Conservation (phyloP, 768 basidiomycete species). For the Russula sp. region DNA sequence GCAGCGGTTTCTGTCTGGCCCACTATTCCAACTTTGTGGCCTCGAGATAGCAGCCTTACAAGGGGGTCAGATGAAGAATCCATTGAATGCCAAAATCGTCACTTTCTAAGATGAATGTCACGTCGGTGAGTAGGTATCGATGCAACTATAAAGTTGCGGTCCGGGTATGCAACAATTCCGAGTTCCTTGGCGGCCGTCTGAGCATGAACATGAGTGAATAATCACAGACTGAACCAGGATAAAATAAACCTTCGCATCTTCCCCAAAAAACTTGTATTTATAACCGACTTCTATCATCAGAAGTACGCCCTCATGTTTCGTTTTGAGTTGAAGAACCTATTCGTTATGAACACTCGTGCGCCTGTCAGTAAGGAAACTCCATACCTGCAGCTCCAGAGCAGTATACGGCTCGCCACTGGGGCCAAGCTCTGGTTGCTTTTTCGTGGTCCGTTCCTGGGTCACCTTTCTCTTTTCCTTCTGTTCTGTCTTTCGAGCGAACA, state of each 20-base stretch:
- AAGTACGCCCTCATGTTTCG: conserved; percentile 59
- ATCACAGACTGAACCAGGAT: background rate
- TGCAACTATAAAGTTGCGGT: conserved; percentile 72
- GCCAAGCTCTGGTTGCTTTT: conserved; percentile 49
- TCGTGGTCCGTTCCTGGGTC: conserved; percentile 35
- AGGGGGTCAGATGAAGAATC: conserved; percentile 7
- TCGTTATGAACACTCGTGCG: conserved; percentile 1
- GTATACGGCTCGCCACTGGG: conserved; percentile 72
- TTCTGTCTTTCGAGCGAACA: conserved; percentile 46
- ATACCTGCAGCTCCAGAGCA: conserved; percentile 69
- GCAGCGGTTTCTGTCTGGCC: conserved; percentile 85
- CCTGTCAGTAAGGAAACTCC: conserved; percentile 12
- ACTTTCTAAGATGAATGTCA: conserved; percentile 77
- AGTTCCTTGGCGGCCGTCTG: conserved; percentile 70
- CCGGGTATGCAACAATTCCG: conserved; percentile 68
- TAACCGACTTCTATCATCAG: conserved; percentile 84
- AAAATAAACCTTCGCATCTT: conserved; percentile 69
- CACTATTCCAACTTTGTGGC: conserved; percentile 81
- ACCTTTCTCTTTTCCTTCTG: conserved; percentile 34
- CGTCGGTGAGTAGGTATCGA: conserved; percentile 68
- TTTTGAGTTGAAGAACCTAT: conserved; percentile 58
- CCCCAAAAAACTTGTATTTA: conserved; percentile 78
- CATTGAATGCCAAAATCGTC: conserved; percentile 27
- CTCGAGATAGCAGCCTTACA: conserved; percentile 66
- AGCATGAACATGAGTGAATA: conserved; percentile 2